Conservation (phyloP, 768 basidiomycete genomes). For the Tylopilus plumbeoviolaceoides region DNA sequence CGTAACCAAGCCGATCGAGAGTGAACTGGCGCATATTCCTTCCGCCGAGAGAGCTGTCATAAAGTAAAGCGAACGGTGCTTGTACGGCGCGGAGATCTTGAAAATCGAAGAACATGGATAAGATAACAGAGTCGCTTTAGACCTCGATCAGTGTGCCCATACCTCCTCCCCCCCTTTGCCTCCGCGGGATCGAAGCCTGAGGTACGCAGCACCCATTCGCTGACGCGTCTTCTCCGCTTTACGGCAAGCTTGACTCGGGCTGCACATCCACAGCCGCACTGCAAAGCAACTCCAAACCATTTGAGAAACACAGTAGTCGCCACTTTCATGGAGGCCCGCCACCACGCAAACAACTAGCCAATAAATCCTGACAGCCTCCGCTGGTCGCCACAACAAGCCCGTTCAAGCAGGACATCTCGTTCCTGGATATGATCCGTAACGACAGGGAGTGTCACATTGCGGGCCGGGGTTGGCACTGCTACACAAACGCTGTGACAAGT, state of each 20-base stretch:
- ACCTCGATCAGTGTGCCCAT: constrained; percentile 9
- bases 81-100: constrained; percentile 19
- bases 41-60: neutral
- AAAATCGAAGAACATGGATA: constrained; percentile 18
- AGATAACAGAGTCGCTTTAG: constrained; percentile 19
- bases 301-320: constrained; percentile 3
- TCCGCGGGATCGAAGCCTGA: constrained; percentile 22
- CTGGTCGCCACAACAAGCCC: neutral
- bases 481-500: neutral
- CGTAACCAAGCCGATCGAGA: neutral
- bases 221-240: constrained; percentile 4
- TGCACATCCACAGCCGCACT: neutral
- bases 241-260: constrained; percentile 1
- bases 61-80: constrained; percentile 10
- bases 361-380: neutral
- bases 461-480: neutral
- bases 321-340: constrained; percentile 3
- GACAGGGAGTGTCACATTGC: neutral
- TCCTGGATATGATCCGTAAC: constrained; percentile 18
- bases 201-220: neutral
- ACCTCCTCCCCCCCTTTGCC: neutral
- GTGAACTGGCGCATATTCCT: constrained; percentile 6
- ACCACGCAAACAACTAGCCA: neutral
- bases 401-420: neutral
- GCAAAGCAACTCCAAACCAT: neutral